Conservation (phyloP, 1,139 yeast species). For the Scheffersomyces quercinus region DNA sequence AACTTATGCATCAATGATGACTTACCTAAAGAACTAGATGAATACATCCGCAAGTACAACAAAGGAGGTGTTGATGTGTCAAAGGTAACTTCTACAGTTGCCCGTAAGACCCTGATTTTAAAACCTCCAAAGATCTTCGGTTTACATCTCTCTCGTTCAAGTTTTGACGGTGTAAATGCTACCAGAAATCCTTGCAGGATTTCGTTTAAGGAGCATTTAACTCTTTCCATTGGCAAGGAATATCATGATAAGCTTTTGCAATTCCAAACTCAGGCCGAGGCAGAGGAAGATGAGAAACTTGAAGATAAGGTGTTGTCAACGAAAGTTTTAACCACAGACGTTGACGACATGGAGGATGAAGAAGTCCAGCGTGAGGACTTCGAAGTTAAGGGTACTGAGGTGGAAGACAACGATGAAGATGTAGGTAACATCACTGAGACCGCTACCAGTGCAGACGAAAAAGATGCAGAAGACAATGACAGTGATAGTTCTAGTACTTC, state of each 20-base stretch:
- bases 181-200: constrained; percentile 79
- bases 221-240: constrained; percentile 50
- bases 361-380: constrained; percentile 43
- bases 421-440: constrained; percentile 23
- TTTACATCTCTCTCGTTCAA: constrained; percentile 80
- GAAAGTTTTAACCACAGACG: constrained; percentile 43
- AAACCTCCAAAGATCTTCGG: constrained; percentile 72
- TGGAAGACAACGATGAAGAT: constrained; percentile 26
- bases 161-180: constrained; percentile 68
- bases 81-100: constrained; percentile 60
- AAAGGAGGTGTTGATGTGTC: constrained; percentile 46
- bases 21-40: constrained; percentile 42
- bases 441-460: constrained; percentile 18
- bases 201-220: constrained; percentile 57
- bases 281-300: constrained; percentile 8
- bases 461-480: constrained; percentile 20
- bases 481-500: constrained; percentile 15
- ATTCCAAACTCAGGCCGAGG: constrained; percentile 27
- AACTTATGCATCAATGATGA: constrained; percentile 63
- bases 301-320: constrained; percentile 9
- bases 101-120: constrained; percentile 60
- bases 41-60: constrained; percentile 47
- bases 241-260: constrained; percentile 40
- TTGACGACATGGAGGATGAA: constrained; percentile 48
- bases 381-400: constrained; percentile 36